phyloP scores from a whole-genome alignment of 2,329 filamentous ascomycete species.

The Chrysoporthe cubensis region DNA sequence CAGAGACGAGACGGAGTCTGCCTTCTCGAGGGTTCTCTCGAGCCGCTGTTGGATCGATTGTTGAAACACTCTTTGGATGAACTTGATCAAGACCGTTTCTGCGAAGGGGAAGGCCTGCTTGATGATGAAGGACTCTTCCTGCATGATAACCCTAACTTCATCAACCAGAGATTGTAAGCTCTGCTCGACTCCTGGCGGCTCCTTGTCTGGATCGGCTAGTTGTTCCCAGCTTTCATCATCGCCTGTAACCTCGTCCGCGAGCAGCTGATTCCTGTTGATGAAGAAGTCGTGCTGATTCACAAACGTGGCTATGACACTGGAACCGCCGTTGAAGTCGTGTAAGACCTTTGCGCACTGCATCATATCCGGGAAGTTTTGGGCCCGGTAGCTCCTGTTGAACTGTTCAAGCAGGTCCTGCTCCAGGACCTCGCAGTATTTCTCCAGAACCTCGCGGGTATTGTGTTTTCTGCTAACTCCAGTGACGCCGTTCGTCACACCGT shows the following conservation, averaged over 20 bases:
- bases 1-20: constrained; percentile 85
- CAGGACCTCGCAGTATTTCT: constrained; percentile 94
- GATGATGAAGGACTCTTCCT: constrained; percentile 96
- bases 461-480: constrained; percentile 50
- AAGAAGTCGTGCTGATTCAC: constrained; percentile 99
- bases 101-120: constrained; percentile 95
- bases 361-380: constrained; percentile 97
- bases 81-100: constrained; percentile 89
- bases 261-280: constrained; percentile 90
- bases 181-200: constrained; percentile 88
- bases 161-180: constrained; percentile 91
- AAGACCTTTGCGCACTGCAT: constrained; percentile 93
- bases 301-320: constrained; percentile 93
- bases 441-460: constrained; percentile 85
- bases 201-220: constrained; percentile 90
- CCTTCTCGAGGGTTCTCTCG: constrained; percentile 95
- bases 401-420: constrained; percentile 95
- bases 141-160: constrained; percentile 92
- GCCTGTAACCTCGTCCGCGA: constrained; percentile 79
- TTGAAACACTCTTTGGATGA: constrained; percentile 94
- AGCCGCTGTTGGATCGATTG: constrained; percentile 96
- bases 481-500: constrained; percentile 55
- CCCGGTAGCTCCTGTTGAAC: constrained; percentile 95
- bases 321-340: constrained; percentile 93
- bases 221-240: constrained; percentile 85